phyloP scores from a whole-genome alignment of 805 yeast genomes.

The Spathaspora girioi region DNA sequence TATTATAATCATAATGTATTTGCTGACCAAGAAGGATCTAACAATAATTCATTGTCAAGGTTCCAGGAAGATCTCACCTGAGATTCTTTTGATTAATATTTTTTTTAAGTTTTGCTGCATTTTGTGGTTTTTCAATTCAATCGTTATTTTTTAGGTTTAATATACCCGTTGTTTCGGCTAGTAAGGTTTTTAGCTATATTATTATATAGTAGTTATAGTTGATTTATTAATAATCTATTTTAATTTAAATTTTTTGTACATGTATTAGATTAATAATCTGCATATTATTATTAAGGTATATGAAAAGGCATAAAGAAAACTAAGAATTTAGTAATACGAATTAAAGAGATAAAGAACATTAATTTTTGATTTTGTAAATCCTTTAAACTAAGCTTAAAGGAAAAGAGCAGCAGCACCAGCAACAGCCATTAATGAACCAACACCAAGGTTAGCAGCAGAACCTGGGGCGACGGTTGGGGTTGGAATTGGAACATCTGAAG shows the following conservation, averaged over 20 bases:
- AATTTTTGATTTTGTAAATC: background rate
- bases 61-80: constrained; percentile 8
- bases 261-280: too few species aligned
- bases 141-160: background rate
- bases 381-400: background rate
- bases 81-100: background rate
- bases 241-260: too few species aligned
- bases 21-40: constrained; percentile 11
- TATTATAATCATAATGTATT: constrained; percentile 6
- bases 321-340: too few species aligned
- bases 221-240: too few species aligned
- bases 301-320: background rate
- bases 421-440: constrained; percentile 1
- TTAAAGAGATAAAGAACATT: background rate
- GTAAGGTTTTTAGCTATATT: too few species aligned
- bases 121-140: background rate
- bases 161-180: too few species aligned
- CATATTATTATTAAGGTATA: too few species aligned
- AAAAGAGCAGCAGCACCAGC: constrained; percentile 2
- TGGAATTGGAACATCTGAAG: background rate
- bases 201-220: background rate
- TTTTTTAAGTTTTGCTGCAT: background rate
- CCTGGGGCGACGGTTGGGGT: constrained; percentile 1
- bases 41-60: constrained; percentile 6
- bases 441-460: background rate